phyloP scores from a whole-genome alignment of 768 basidiomycete species.

The Pisolithus albus region DNA sequence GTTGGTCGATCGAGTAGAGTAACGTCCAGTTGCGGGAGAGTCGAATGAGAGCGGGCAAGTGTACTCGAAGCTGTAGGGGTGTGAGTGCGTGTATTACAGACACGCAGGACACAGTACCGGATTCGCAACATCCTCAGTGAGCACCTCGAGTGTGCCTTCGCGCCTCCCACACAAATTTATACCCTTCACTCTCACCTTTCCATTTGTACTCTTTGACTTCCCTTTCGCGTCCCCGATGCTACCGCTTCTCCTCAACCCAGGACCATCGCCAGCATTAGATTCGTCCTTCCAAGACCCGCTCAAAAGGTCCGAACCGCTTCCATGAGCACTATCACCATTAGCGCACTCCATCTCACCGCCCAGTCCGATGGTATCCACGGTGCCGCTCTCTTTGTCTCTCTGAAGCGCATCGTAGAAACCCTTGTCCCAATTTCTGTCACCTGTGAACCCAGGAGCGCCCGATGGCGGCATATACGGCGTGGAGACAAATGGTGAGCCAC shows the following conservation, averaged over 20 bases:
- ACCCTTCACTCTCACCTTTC: constrained; percentile 31
- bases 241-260: background rate
- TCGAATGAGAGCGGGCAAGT: constrained; percentile 67
- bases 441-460: constrained; percentile 76
- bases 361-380: constrained; percentile 46
- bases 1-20: constrained; percentile 53
- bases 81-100: background rate
- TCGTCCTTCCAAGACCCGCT: background rate
- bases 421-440: constrained; percentile 63
- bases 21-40: constrained; percentile 36
- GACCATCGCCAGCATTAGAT: background rate
- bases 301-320: background rate
- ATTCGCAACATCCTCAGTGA: constrained; percentile 50
- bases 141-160: constrained; percentile 45
- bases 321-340: constrained; percentile 9
- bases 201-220: background rate
- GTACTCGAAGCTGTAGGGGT: constrained; percentile 51
- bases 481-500: constrained; percentile 44
- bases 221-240: background rate
- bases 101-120: constrained; percentile 36
- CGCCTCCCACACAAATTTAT: constrained; percentile 51
- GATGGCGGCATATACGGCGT: constrained; percentile 40
- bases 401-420: constrained; percentile 48
- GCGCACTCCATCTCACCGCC: constrained; percentile 20
- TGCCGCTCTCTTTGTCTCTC: constrained; percentile 31